phyloP scores from a whole-genome alignment of 768 basidiomycete species.

The Lentinula sp. region DNA sequence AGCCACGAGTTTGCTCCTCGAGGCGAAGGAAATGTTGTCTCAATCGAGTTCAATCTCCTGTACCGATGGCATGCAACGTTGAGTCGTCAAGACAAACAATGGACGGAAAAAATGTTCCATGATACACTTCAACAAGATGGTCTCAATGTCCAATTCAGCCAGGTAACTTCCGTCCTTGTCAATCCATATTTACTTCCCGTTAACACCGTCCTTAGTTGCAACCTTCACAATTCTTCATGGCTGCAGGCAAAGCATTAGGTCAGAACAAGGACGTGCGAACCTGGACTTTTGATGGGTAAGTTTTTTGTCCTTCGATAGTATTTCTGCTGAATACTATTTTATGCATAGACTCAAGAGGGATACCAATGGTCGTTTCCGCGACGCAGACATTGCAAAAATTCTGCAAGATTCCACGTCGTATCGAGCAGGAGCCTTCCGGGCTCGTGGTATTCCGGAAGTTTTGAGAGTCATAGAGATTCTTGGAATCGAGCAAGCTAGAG shows the following conservation, averaged over 20 bases:
- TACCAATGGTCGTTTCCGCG: constrained; percentile 36
- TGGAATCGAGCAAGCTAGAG: constrained; percentile 46
- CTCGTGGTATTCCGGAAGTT: constrained; percentile 38
- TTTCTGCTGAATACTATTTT: constrained; percentile 7
- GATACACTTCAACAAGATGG: constrained; percentile 10
- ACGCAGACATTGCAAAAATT: constrained; percentile 44
- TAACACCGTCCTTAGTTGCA: neutral
- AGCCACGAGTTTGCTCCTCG: constrained; percentile 50
- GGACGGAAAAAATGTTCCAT: constrained; percentile 43
- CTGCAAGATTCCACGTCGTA: constrained; percentile 39
- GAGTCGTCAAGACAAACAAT: constrained; percentile 40
- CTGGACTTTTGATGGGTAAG: constrained; percentile 44
- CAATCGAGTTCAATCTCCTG: constrained; percentile 67
- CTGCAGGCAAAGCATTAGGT: neutral
- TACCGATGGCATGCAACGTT: constrained; percentile 53
- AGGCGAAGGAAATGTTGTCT: constrained; percentile 72
- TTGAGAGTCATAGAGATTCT: constrained; percentile 50
- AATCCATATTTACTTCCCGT: neutral
- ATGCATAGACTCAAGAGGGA: neutral
- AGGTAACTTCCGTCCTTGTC: neutral
- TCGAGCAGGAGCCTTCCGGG: constrained; percentile 41
- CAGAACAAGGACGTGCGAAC: constrained; percentile 16
- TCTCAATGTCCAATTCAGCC: neutral
- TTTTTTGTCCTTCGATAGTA: neutral
- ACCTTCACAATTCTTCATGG: neutral